These are phyloP conservation scores for Penicillium hordei DNA, from an alignment of 2,329 filamentous ascomycete species.

Conservation along the genomic window DNA sequence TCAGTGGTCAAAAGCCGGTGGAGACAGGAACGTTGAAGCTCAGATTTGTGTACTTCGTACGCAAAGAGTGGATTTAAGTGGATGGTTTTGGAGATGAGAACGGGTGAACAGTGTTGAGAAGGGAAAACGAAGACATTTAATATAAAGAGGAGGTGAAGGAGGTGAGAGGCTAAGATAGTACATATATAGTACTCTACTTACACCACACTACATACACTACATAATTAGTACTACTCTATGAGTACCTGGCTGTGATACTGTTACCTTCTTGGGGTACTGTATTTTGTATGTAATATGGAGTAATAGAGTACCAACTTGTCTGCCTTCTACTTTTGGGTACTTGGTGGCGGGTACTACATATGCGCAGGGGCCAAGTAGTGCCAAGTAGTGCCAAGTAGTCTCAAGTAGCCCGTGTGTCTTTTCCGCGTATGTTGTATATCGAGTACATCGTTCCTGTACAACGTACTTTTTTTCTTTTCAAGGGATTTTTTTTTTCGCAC, in stretches of 20 bases:
- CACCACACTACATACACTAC: no score
- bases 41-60: not conserved
- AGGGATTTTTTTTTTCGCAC: not conserved
- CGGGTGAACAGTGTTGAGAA: constrained; percentile 6
- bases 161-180: no score
- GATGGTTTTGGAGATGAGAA: not conserved
- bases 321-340: constrained; percentile 1
- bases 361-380: not conserved
- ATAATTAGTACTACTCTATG: not conserved
- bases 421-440: not conserved
- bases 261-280: not conserved
- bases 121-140: not conserved
- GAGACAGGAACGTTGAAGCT: constrained; percentile 16
- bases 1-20: constrained; percentile 22
- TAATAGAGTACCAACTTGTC: not conserved
- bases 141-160: not conserved
- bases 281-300: not conserved
- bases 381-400: not conserved
- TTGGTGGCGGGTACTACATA: not conserved
- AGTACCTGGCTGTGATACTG: not conserved
- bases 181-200: no score
- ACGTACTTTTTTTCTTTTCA: not conserved
- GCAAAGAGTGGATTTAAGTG: not conserved
- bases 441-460: not conserved
- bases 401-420: not conserved